These are phyloP conservation scores for Parasitella parasitica DNA, from an alignment of 371 early-diverging fungal genomes.

Conservation along the genomic window DNA sequence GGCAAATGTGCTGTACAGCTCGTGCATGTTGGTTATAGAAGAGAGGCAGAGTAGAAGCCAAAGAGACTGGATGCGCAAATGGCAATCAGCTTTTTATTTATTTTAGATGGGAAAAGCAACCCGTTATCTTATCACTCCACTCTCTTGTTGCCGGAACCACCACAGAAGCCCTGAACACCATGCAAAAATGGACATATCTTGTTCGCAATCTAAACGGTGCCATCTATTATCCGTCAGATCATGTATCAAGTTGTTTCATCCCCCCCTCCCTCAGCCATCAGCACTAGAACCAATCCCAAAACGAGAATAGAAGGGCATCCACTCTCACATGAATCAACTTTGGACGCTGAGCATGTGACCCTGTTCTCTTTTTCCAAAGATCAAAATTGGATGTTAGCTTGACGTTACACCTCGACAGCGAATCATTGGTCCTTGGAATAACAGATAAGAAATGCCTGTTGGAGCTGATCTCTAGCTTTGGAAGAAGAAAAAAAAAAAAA, in stretches of 20 bases:
- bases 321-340: not conserved
- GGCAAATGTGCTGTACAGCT: too few species aligned
- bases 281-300: too few species aligned
- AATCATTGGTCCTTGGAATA: conserved; percentile 21
- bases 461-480: not conserved
- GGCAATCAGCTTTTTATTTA: not conserved
- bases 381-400: not conserved
- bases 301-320: not conserved
- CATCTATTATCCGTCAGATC: conserved; percentile 2
- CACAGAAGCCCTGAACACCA: not conserved
- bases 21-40: too few species aligned
- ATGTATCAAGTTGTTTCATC: not conserved
- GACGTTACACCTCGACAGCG: conserved; percentile 11
- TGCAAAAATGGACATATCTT: conserved; percentile 10
- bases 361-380: not conserved
- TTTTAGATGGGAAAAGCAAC: conserved; percentile 3
- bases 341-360: conserved; percentile 11
- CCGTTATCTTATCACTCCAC: conserved; percentile 23
- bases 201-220: not conserved
- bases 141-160: not conserved
- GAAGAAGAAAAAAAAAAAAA: too few species aligned
- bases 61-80: too few species aligned
- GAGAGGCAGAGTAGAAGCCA: too few species aligned
- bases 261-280: not conserved
- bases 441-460: conserved; percentile 22